Conservation (phyloP, 805 yeast species). For the Priceomyces carsonii region DNA sequence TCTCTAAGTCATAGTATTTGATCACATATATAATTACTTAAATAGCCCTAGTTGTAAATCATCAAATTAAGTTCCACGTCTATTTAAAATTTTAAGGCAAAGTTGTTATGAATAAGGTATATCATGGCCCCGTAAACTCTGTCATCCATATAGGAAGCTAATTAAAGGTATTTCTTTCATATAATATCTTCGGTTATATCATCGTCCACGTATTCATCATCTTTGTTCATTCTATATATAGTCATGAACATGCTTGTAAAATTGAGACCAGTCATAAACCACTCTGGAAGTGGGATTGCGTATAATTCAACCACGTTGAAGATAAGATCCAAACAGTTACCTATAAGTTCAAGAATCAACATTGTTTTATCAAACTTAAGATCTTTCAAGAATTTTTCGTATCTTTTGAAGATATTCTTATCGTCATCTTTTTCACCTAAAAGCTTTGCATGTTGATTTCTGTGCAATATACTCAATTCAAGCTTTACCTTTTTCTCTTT, state of each 20-base stretch:
- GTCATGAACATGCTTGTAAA: constrained; percentile 47
- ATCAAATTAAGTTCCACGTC: too few species aligned
- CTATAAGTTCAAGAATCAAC: constrained; percentile 41
- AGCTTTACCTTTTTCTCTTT: constrained; percentile 38
- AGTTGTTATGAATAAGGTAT: too few species aligned
- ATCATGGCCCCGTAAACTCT: too few species aligned
- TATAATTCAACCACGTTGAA: constrained; percentile 42
- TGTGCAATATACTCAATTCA: constrained; percentile 33
- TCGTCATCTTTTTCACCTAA: constrained; percentile 20
- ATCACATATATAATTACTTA: too few species aligned
- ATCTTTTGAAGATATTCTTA: constrained; percentile 28
- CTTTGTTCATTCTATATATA: constrained; percentile 50
- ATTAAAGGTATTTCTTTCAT: too few species aligned
- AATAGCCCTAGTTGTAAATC: too few species aligned
- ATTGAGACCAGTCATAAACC: constrained; percentile 43
- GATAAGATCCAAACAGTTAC: constrained; percentile 41
- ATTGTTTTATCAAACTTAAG: constrained; percentile 43
- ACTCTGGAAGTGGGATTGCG: constrained; percentile 36
- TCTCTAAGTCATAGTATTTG: too few species aligned
- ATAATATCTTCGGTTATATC: constrained; percentile 43
- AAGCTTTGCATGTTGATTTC: constrained; percentile 20
- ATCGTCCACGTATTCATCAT: constrained; percentile 46
- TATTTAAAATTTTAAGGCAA: too few species aligned
- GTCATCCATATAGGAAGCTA: too few species aligned
- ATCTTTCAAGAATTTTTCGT: constrained; percentile 41